Evolutionary conservation across 2,329 filamentous ascomycete genomes (phyloP), one percentile per base, ranked within the genome.

Genomic region (Pseudohalonectria lignicola): DNA sequence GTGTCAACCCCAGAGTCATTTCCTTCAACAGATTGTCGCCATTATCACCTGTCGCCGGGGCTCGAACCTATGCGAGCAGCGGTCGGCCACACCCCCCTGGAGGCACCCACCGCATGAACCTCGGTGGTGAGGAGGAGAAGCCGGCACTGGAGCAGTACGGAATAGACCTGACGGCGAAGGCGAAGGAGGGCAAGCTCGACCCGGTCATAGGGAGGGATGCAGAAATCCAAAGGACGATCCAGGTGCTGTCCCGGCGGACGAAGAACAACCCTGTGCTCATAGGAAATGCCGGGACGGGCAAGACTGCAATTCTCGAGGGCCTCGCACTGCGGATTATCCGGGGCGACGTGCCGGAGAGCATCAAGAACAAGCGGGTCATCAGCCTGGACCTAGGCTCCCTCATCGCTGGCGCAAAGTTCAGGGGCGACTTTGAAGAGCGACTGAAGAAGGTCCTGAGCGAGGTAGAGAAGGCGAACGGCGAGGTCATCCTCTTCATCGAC

Each of bases 261-360:
- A 96, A 96, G 61, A 96, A 95, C 52, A 94, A 94, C 47, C 90
- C 90, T 0, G 88, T 95, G 1, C 65, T 95, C n/a, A 94, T 95
- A 41, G 90, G 90, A 44, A 80, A 79, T 34, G 86, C 87, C 8
- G 90, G 88, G 47, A 94, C 86, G 0, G 90, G 90, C 43, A 96
- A 96, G 64, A 96, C 90, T 5, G 88, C 90, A 1, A 85, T 95
- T 37, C 64, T 95, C 3, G 90, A 96, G 61, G 90, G 90, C 2
- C 66, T 96, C 29, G 88, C 90, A 9, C 76, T 92, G 53, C 74
- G 92, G 29, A 96, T 98, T 47, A 83, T 95, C 2, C 74, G 80
- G 46, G 90, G 90, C 2, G 90, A 95, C 60, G 88, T 96, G 1
- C 90, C 92, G 0, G 92, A 96, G 60, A 94, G 86, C 48, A 82